Conservation (phyloP, 2,329 filamentous ascomycete species). For the Cyphellophora europaea region DNA sequence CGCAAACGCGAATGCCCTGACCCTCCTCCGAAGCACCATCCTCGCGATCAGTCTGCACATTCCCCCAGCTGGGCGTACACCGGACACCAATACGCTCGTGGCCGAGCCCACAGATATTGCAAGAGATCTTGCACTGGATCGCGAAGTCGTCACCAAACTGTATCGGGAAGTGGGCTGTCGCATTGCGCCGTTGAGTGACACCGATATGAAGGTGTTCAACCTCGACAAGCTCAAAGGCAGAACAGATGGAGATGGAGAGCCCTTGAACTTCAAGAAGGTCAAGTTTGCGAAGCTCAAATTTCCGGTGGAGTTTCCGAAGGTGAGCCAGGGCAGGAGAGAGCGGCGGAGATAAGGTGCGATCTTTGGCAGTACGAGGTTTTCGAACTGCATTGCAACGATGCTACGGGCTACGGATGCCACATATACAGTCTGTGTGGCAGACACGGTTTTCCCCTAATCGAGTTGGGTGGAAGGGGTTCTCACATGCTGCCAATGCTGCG, state of each 20-base stretch:
- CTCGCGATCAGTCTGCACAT: constrained; percentile 37
- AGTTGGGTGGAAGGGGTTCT: too few relatives aligned
- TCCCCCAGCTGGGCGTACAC: constrained; percentile 29
- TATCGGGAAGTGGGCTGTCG: constrained; percentile 38
- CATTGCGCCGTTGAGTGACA: constrained; percentile 30
- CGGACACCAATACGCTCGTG: constrained; percentile 22
- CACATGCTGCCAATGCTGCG: too few relatives aligned
- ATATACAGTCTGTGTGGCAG: too few relatives aligned
- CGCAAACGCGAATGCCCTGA: constrained; percentile 30
- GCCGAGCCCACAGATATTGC: constrained; percentile 36
- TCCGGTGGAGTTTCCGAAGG: constrained; percentile 73
- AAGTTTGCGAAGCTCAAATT: constrained; percentile 64
- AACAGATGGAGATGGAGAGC: not conserved
- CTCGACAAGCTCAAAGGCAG: constrained; percentile 18
- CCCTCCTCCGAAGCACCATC: constrained; percentile 35
- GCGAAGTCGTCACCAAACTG: constrained; percentile 25
- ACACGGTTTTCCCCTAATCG: too few relatives aligned
- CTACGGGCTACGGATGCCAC: too few relatives aligned
- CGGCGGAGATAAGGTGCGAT: too few relatives aligned
- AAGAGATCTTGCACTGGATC: constrained; percentile 33
- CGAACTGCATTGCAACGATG: too few relatives aligned
- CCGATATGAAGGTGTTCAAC: constrained; percentile 27
- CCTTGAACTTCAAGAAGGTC: constrained; percentile 15
- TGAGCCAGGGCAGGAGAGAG: constrained; percentile 9
- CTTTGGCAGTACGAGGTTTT: too few relatives aligned